These are phyloP conservation scores for Rhodotorula sp. DNA, from an alignment of 1,284 basidiomycete genomes.

Conservation along the genomic window DNA sequence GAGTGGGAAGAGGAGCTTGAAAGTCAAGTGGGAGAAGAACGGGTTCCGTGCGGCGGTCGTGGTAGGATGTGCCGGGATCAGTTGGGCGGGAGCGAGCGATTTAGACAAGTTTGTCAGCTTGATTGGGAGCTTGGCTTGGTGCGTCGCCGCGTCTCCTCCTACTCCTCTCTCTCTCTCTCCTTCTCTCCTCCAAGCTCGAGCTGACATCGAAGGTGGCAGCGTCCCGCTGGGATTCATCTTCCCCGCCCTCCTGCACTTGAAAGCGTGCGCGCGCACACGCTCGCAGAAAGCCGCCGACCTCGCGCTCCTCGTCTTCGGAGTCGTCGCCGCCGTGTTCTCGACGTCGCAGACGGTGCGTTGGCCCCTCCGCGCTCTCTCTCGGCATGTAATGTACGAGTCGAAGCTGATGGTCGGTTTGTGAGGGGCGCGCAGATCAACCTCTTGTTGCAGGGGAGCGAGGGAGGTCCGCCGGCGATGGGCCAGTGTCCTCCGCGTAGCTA, in stretches of 20 bases:
- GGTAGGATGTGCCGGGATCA: conserved; percentile 69
- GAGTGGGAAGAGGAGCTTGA: conserved; percentile 70
- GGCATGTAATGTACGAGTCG: no score
- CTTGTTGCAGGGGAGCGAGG: neutral
- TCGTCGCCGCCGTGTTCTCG: conserved; percentile 79
- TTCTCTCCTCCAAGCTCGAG: conserved; percentile 78
- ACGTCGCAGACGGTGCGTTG: conserved; percentile 70
- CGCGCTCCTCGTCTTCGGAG: conserved; percentile 75
- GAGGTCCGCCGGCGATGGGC: neutral
- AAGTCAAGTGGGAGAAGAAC: conserved; percentile 82
- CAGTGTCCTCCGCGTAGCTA: neutral
- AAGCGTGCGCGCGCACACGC: conserved; percentile 71
- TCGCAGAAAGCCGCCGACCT: conserved; percentile 72
- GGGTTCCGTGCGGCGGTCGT: conserved; percentile 77
- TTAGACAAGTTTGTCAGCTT: conserved; percentile 93
- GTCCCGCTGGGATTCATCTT: conserved; percentile 14
- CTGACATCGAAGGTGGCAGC: conserved; percentile 13
- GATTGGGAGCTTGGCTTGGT: conserved; percentile 93
- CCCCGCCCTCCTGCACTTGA: conserved; percentile 86
- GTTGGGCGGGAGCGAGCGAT: conserved; percentile 82
- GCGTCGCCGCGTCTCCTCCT: conserved; percentile 47
- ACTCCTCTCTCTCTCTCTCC: conserved; percentile 3
- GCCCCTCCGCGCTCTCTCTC: no score
- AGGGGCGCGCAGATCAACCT: no score
- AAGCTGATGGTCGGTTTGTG: no score